Evolutionary conservation across 345 rosid species (phyloP).

Genomic region (Gossypium australe): DNA sequence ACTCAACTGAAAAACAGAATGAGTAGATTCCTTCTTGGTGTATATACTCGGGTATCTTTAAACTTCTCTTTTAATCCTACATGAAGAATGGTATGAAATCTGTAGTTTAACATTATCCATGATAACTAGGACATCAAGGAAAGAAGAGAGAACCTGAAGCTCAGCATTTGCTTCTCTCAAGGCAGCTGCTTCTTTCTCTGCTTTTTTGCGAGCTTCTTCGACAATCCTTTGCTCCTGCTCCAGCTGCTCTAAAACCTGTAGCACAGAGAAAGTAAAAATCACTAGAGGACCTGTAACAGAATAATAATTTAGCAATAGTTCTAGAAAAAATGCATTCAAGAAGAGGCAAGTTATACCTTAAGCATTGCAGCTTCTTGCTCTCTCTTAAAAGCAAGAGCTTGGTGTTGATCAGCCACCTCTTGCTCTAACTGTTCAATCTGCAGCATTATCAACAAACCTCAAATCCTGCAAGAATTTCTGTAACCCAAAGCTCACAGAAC

Average conservation of each 20-base stretch:
- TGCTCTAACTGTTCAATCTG: slow-evolving; percentile 78
- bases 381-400: slow-evolving; percentile 65
- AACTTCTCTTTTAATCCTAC: background rate
- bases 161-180: slow-evolving; percentile 52
- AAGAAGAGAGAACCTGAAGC: slow-evolving; percentile 55
- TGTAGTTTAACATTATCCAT: background rate
- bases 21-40: background rate
- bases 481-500: slow-evolving; percentile 16
- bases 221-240: slow-evolving; percentile 84
- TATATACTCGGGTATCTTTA: background rate
- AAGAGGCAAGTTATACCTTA: slow-evolving; percentile 38
- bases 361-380: slow-evolving; percentile 89
- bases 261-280: slow-evolving; percentile 7
- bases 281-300: slow-evolving; percentile 8
- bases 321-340: slow-evolving; percentile 1
- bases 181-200: slow-evolving; percentile 80
- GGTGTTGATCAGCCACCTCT: slow-evolving; percentile 51
- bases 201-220: slow-evolving; percentile 76
- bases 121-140: background rate
- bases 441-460: slow-evolving; percentile 12
- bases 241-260: slow-evolving; percentile 72
- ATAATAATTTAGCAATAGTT: background rate
- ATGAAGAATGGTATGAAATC: background rate
- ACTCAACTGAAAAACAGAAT: slow-evolving; percentile 9
- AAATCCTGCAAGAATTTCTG: slow-evolving; percentile 15